Evolutionary conservation across 1,284 basidiomycete genomes (phyloP).

Genomic region (Rhizopogon hawkerae): DNA sequence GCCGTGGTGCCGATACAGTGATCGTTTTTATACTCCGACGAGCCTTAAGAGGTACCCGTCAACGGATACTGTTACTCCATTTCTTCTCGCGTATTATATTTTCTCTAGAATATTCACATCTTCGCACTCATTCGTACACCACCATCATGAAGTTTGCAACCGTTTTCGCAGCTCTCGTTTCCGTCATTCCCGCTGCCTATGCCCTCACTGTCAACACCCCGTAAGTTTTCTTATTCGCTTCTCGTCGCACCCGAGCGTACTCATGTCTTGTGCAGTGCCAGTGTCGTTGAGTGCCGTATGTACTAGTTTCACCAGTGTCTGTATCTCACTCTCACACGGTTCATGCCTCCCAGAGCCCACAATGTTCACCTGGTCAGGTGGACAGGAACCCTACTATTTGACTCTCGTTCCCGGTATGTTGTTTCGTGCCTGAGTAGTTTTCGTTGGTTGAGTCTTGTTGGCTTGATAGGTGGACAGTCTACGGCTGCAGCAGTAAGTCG

Average conservation of each 20-base stretch:
- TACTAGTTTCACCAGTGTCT: constrained; percentile 7
- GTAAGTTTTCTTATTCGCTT: constrained; percentile 34
- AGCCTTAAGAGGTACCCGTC: constrained; percentile 4
- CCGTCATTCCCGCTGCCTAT: constrained; percentile 37
- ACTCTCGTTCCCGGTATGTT: constrained; percentile 54
- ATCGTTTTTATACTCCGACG: constrained; percentile 25
- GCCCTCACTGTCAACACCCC: constrained; percentile 62
- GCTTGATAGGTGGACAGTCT: constrained; percentile 44
- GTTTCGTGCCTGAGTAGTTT: not conserved
- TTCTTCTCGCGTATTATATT: constrained; percentile 5
- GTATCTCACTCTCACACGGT: not conserved
- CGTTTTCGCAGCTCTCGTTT: constrained; percentile 36
- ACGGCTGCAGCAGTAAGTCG: constrained; percentile 42
- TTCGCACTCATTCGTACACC: constrained; percentile 16
- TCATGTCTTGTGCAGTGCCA: constrained; percentile 22
- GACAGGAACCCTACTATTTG: constrained; percentile 56
- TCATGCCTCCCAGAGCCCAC: constrained; percentile 41
- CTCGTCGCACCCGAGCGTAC: not conserved
- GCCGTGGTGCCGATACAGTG: not conserved
- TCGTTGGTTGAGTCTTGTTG: not conserved
- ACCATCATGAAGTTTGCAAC: constrained; percentile 46
- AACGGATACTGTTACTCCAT: not conserved
- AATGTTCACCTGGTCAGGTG: constrained; percentile 48
- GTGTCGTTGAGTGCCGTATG: constrained; percentile 49
- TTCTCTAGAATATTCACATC: constrained; percentile 12